Evolutionary conservation across 257 asterid genomes (phyloP).

Genomic region (Oldenlandia corymbosa): DNA sequence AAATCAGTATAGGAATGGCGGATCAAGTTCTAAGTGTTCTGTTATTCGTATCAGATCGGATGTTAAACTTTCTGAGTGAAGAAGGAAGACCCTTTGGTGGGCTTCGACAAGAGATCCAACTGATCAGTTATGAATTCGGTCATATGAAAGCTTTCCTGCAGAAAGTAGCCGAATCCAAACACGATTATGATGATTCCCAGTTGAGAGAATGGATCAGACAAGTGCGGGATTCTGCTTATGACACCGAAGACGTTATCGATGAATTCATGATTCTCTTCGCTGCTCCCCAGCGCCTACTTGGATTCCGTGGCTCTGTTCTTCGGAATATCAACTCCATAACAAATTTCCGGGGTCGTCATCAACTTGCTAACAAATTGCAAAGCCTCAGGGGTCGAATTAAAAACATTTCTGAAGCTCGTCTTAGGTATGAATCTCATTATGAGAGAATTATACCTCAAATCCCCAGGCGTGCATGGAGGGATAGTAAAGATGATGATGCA

Average conservation of each 20-base stretch:
- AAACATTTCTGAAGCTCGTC: constrained; percentile 5
- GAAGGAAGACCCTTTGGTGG: constrained; percentile 12
- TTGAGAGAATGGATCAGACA: constrained; percentile 28
- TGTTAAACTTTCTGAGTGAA: constrained; percentile 7
- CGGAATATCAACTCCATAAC: background rate
- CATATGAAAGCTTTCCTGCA: constrained; percentile 26
- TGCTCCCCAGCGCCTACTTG: background rate
- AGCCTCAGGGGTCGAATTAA: background rate
- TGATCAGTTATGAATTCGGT: constrained; percentile 18
- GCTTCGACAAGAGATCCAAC: constrained; percentile 6
- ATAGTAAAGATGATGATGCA: background rate
- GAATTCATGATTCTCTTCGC: constrained; percentile 7
- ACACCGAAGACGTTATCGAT: constrained; percentile 28
- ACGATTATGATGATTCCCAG: constrained; percentile 15
- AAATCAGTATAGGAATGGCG: too few species aligned
- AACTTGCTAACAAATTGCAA: background rate
- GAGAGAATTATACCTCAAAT: background rate
- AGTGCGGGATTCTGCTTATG: constrained; percentile 29
- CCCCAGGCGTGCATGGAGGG: background rate
- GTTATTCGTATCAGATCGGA: constrained; percentile 4
- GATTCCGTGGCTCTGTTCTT: background rate
- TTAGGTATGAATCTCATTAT: constrained; percentile 4
- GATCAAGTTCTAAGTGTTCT: too few species aligned
- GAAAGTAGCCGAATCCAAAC: constrained; percentile 22
- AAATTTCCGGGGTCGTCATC: background rate